Conservation (phyloP, 2,329 filamentous ascomycete genomes). For the Fusarium brevicatenulatum region DNA sequence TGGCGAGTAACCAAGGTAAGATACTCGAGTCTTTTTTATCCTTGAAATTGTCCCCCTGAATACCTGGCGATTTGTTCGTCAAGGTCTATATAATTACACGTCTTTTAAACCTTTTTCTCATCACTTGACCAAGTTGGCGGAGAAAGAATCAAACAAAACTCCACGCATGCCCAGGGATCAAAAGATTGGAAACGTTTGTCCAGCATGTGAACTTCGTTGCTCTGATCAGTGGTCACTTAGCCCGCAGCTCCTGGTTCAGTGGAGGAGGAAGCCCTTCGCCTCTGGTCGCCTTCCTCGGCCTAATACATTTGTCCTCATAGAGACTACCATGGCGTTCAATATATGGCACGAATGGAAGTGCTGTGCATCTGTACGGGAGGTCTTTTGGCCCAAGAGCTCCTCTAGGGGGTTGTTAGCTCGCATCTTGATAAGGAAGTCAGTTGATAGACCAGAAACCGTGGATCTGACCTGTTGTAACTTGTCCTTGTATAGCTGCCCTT, state of each 20-base stretch:
- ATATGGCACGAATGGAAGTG: not conserved
- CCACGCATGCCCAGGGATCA: too few species aligned
- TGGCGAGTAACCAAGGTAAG: not conserved
- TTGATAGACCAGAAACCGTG: not conserved
- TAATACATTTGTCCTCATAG: not conserved
- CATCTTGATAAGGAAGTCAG: too few species aligned
- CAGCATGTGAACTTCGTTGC: not conserved
- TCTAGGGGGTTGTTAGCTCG: not conserved
- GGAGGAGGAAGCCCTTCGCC: not conserved
- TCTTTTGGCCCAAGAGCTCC: not conserved
- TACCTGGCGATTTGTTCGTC: too few species aligned
- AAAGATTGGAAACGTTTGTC: not conserved
- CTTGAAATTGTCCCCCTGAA: not conserved
- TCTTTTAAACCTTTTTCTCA: not conserved
- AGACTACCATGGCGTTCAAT: not conserved
- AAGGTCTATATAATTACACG: not conserved
- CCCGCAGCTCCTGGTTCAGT: not conserved
- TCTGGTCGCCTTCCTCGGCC: too few species aligned
- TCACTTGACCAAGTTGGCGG: too few species aligned
- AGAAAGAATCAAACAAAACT: not conserved
- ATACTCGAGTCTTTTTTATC: not conserved
- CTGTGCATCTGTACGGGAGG: not conserved
- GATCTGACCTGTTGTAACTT: too few species aligned
- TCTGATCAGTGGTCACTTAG: not conserved
- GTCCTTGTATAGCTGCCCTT: not conserved